These are phyloP conservation scores for Cutaneotrichosporon daszewskae DNA, from an alignment of 1,284 basidiomycete genomes.

Conservation along the genomic window DNA sequence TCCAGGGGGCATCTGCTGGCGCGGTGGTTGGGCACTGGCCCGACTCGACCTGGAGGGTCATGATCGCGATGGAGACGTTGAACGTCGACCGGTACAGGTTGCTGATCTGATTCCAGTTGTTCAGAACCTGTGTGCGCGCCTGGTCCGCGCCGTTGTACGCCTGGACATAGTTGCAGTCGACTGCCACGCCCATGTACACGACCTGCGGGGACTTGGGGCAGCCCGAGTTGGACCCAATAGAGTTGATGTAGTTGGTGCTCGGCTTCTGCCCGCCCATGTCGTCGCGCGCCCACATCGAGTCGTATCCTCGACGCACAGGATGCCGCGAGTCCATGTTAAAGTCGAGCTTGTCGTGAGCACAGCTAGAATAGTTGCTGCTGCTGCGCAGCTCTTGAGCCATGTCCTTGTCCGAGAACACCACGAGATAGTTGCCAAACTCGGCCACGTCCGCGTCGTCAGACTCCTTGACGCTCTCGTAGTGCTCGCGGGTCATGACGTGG, in stretches of 20 bases:
- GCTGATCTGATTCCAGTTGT: slow-evolving; percentile 62
- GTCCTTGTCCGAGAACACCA: slow-evolving; percentile 59
- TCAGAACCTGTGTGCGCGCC: slow-evolving; percentile 69
- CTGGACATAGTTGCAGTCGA: slow-evolving; percentile 73
- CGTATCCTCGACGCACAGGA: slow-evolving; percentile 45
- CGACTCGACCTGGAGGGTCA: slow-evolving; percentile 53
- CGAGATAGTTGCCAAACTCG: slow-evolving; percentile 54
- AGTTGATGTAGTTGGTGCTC: slow-evolving; percentile 58
- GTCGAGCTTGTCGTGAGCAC: slow-evolving; percentile 62
- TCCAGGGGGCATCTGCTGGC: slow-evolving; percentile 46
- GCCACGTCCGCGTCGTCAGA: slow-evolving; percentile 57
- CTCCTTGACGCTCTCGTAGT: slow-evolving; percentile 57
- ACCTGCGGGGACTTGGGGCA: slow-evolving; percentile 70
- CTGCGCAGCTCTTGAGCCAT: slow-evolving; percentile 8
- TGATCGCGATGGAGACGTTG: slow-evolving; percentile 77
- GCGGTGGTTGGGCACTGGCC: slow-evolving; percentile 51
- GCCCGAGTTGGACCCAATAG: slow-evolving; percentile 63
- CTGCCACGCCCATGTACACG: slow-evolving; percentile 71
- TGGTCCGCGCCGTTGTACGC: slow-evolving; percentile 59
- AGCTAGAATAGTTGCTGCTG: slow-evolving; percentile 38
- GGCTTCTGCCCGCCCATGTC: slow-evolving; percentile 26
- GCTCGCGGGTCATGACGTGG: slow-evolving; percentile 66
- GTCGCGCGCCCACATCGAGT: slow-evolving; percentile 11
- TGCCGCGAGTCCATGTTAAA: slow-evolving; percentile 64
- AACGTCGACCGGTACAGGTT: slow-evolving; percentile 74